Evolutionary conservation across 768 basidiomycete species (phyloP).

Genomic region (Serendipita sp.): DNA sequence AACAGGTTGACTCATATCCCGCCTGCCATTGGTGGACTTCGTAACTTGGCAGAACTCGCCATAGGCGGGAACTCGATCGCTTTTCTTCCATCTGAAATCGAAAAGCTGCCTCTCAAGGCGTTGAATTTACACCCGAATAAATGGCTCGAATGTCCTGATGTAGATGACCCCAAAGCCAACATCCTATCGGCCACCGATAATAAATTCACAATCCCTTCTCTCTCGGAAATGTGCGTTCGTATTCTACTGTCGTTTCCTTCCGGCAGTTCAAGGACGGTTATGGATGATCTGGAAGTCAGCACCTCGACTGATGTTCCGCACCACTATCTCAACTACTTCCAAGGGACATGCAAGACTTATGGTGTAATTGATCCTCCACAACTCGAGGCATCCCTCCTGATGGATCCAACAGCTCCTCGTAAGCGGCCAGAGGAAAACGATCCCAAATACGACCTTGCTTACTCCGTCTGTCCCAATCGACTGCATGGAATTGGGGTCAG

Average conservation of each 20-base stretch:
- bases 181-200: neutral
- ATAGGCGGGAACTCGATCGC: neutral
- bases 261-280: neutral
- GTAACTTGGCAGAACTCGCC: neutral
- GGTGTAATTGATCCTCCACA: neutral
- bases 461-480: conserved; percentile 2
- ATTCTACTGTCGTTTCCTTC: neutral
- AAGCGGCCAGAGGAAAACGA: neutral
- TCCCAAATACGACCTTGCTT: neutral
- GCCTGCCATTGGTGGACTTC: neutral
- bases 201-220: neutral
- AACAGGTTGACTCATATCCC: neutral
- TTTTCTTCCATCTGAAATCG: neutral
- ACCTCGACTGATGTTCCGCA: neutral
- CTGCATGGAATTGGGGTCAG: neutral
- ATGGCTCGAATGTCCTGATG: neutral
- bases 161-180: neutral
- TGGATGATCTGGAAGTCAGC: neutral
- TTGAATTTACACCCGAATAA: neutral
- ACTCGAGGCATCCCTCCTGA: neutral
- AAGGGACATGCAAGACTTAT: neutral
- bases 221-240: neutral
- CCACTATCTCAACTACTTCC: conserved; percentile 4
- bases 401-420: neutral
- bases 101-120: neutral